Evolutionary conservation across 2,329 filamentous ascomycete species (phyloP).

Genomic region (Coleophoma eucalyptorum): DNA sequence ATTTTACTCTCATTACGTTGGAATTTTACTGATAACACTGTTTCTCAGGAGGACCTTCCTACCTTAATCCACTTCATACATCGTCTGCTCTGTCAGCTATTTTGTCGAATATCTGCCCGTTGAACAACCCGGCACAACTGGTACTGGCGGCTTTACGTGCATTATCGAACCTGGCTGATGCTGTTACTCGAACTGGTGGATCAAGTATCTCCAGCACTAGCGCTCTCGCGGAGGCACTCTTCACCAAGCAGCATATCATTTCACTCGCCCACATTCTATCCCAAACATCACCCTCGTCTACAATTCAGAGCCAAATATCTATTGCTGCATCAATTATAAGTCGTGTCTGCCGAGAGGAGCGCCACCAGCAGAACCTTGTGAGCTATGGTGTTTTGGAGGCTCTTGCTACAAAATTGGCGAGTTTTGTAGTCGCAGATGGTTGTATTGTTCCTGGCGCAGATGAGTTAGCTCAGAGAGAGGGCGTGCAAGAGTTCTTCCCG

Average conservation of each 20-base stretch:
- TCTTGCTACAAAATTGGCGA: slow-evolving; percentile 69
- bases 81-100: slow-evolving; percentile 66
- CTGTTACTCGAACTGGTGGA: slow-evolving; percentile 52
- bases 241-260: slow-evolving; percentile 56
- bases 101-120: slow-evolving; percentile 64
- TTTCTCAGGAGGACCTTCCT: slow-evolving; percentile 68
- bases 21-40: slow-evolving; percentile 6
- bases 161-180: slow-evolving; percentile 67
- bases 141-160: slow-evolving; percentile 71
- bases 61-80: slow-evolving; percentile 70
- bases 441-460: slow-evolving; percentile 66
- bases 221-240: slow-evolving; percentile 61
- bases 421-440: slow-evolving; percentile 64
- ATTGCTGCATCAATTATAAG: slow-evolving; percentile 54
- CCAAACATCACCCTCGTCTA: slow-evolving; percentile 47
- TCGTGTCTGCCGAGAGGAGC: slow-evolving; percentile 62
- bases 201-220: slow-evolving; percentile 42
- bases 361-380: slow-evolving; percentile 67
- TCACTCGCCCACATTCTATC: slow-evolving; percentile 64
- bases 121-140: slow-evolving; percentile 60
- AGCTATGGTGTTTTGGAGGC: slow-evolving; percentile 73
- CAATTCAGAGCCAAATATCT: slow-evolving; percentile 57
- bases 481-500: slow-evolving; percentile 55
- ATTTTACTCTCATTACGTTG: background rate
- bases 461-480: slow-evolving; percentile 46